These are phyloP conservation scores for Rossbeevera mucosa DNA, from an alignment of 768 basidiomycete genomes.

Conservation along the genomic window DNA sequence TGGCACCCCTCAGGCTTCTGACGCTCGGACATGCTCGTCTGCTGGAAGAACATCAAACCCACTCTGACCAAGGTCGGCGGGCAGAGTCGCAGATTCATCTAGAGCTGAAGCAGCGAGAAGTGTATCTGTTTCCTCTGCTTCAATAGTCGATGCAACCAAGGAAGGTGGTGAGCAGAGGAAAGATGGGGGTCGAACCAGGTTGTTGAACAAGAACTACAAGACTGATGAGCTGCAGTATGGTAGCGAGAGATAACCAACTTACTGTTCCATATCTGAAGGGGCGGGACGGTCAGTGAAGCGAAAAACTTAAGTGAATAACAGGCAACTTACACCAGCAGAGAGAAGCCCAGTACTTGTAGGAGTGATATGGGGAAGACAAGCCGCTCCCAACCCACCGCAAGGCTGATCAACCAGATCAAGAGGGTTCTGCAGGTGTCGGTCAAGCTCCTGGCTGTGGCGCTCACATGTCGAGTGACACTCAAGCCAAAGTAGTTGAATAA, in stretches of 20 bases:
- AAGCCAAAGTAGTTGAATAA: conserved; percentile 88
- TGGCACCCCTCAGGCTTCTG: conserved; percentile 10
- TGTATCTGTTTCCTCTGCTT: conserved; percentile 56
- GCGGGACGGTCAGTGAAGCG: conserved; percentile 9
- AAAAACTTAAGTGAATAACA: neutral
- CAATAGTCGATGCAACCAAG: conserved; percentile 28
- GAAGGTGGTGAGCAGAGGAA: conserved; percentile 47
- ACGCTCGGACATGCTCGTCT: conserved; percentile 30
- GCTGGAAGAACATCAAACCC: conserved; percentile 80
- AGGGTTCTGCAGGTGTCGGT: conserved; percentile 95
- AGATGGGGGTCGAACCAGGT: conserved; percentile 62
- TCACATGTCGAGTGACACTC: conserved; percentile 89
- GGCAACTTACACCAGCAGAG: conserved; percentile 75
- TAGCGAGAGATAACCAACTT: conserved; percentile 20
- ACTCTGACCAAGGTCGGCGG: conserved; percentile 73
- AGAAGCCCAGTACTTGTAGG: conserved; percentile 81
- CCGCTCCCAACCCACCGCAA: conserved; percentile 87
- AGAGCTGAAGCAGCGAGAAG: conserved; percentile 42
- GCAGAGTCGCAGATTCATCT: conserved; percentile 81
- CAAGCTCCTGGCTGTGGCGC: conserved; percentile 85
- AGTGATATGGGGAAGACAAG: conserved; percentile 78
- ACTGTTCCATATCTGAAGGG: conserved; percentile 77
- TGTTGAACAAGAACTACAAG: conserved; percentile 82
- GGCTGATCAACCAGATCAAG: conserved; percentile 91
- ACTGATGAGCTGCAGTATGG: conserved; percentile 5